Conservation (phyloP, 1,284 basidiomycete species). For the Puccinia sorghi region DNA sequence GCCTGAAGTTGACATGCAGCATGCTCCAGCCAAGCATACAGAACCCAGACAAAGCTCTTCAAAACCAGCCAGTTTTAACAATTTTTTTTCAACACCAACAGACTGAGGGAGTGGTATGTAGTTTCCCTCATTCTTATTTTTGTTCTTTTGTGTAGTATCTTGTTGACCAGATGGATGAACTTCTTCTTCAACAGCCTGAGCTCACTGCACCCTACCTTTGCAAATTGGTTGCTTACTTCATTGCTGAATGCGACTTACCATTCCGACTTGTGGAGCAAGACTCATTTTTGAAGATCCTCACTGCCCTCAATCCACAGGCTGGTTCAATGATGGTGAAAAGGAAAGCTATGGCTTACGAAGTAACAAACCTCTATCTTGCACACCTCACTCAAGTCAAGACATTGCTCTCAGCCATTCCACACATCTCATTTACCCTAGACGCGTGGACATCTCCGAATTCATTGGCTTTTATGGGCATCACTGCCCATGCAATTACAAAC, state of each 20-base stretch:
- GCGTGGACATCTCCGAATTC: slow-evolving; percentile 14
- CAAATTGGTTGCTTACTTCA: slow-evolving; percentile 6
- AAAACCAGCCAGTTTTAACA: no score
- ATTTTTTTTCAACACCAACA: no score
- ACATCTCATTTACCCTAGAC: slow-evolving; percentile 3
- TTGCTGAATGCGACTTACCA: slow-evolving; percentile 2
- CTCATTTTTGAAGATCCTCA: background rate
- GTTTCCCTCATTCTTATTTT: no score
- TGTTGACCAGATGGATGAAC: no score
- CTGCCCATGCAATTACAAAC: background rate
- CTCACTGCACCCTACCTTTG: background rate
- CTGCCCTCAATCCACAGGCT: background rate
- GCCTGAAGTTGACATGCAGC: no score
- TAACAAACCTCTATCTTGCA: background rate
- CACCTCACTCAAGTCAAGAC: background rate
- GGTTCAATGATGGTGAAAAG: background rate
- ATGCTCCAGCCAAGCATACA: no score
- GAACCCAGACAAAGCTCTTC: no score
- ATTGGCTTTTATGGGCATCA: background rate
- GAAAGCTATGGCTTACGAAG: background rate
- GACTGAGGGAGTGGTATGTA: no score
- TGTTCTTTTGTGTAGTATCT: no score
- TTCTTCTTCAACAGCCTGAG: background rate
- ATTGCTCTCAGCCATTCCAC: background rate
- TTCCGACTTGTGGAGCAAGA: slow-evolving; percentile 3